Evolutionary conservation across 2,329 filamentous ascomycete genomes (phyloP), one percentile per base, ranked within the genome.

Genomic region (Trichoderma simmonsii): DNA sequence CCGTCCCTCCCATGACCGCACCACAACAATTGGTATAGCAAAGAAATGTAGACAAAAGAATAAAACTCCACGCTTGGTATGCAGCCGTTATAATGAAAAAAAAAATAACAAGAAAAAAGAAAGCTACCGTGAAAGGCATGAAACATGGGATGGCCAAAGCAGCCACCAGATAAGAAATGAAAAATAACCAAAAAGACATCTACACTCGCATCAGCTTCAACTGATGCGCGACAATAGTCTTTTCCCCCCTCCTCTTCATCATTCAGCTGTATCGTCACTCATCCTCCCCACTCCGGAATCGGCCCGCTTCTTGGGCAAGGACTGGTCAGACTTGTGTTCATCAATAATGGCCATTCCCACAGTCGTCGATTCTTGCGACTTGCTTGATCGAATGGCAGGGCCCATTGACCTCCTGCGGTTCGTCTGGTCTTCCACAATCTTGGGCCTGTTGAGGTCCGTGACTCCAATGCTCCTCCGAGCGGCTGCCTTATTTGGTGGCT

Each of bases 211-310:
- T 15, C 26, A 32, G 9, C 21, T 36, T 43, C 14, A 24, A 28
- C 8, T 56, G 3, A 60, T 14, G 56, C 30, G 14, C 7, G 9
- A n/a, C n/a, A 12, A 21, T 54, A 14, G n/a, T 30, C 39, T 57
- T 30, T 15, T 12, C 6, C 30, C 28, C 24, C 54, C 11, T n/a
- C 28, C 32, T 36, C 28, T 15, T 28, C 57, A 67, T 71, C 71
- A 71, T 51, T 77, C 76, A 14, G 72, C 74, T 9, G 77, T 78
- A 14, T 79, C 78, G 6, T 74, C 74, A 65, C 79, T 80, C 68
- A 80, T 76, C 34, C 77, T 77, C 1, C 78, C 80, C 24, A 81
- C 75, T 0, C 80, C 80, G 32, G 80, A 81, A 69, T 82, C 80
- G 15, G 78, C 78, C 26, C 79, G 75, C 72, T 79, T 79, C 74